These are phyloP conservation scores for Glomus cerebriforme DNA, from an alignment of 192 early-diverging fungal species.

Conservation along the genomic window DNA sequence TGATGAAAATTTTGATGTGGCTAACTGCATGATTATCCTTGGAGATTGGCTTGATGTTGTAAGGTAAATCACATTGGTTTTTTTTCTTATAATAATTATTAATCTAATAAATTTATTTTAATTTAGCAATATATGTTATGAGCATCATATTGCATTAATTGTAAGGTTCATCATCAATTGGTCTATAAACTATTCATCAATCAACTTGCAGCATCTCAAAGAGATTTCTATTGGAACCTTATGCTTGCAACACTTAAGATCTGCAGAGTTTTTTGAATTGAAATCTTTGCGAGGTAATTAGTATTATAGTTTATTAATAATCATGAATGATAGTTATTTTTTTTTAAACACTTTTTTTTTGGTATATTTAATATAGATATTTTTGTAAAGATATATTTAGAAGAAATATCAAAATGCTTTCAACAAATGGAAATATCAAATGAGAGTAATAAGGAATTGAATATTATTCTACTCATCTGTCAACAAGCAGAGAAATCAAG, in stretches of 20 bases:
- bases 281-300: background rate
- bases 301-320: background rate
- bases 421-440: slow-evolving; percentile 3
- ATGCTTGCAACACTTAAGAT: slow-evolving; percentile 4
- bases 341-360: background rate
- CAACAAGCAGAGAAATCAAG: background rate
- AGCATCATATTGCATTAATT: background rate
- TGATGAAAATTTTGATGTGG: background rate
- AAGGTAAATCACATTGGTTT: background rate
- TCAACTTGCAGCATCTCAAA: background rate
- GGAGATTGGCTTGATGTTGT: slow-evolving; percentile 27
- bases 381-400: slow-evolving; percentile 15
- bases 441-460: background rate
- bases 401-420: background rate
- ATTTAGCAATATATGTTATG: background rate
- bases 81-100: background rate
- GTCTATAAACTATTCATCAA: background rate
- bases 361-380: background rate
- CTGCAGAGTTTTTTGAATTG: slow-evolving; percentile 26
- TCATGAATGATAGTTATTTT: background rate
- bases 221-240: background rate
- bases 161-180: slow-evolving; percentile 1
- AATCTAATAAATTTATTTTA: background rate
- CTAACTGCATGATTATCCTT: slow-evolving; percentile 18
- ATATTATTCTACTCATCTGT: background rate